phyloP scores from a whole-genome alignment of 2,329 filamentous ascomycete genomes.

The Microdochium trichocladiopsis region DNA sequence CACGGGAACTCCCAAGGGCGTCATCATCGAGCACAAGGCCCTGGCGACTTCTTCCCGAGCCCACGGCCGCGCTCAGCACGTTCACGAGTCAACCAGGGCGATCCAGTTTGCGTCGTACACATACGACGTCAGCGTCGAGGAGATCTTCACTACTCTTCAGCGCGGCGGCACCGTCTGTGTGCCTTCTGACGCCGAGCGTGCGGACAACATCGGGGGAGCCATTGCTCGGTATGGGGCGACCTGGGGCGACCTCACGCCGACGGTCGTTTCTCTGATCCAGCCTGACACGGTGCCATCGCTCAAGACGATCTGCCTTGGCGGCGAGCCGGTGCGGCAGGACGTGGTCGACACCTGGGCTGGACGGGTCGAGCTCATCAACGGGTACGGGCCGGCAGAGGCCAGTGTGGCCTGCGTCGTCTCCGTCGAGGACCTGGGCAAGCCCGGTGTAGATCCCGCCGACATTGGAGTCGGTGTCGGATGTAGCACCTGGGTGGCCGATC shows the following conservation, averaged over 20 bases:
- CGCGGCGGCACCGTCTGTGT: slow-evolving; percentile 54
- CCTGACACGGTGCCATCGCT: slow-evolving; percentile 11
- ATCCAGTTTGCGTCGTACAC: slow-evolving; percentile 47
- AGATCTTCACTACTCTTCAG: slow-evolving; percentile 43
- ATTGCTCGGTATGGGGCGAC: slow-evolving; percentile 43
- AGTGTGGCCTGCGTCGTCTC: neutral
- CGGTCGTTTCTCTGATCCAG: slow-evolving; percentile 41
- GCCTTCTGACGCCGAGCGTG: slow-evolving; percentile 40
- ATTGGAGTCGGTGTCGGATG: neutral
- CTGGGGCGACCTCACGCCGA: slow-evolving; percentile 50
- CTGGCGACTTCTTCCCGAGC: neutral
- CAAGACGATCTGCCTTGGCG: neutral
- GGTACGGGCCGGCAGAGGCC: slow-evolving; percentile 2
- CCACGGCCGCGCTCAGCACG: neutral
- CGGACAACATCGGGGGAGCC: slow-evolving; percentile 40
- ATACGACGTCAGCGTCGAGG: slow-evolving; percentile 44
- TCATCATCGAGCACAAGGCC: slow-evolving; percentile 2
- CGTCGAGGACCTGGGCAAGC: slow-evolving; percentile 1
- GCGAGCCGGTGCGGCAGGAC: neutral
- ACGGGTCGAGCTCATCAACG: neutral
- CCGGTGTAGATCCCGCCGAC: neutral
- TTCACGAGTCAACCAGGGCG: neutral
- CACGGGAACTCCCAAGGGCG: slow-evolving; percentile 6
- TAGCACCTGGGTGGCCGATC: slow-evolving; percentile 4
- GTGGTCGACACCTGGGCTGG: neutral